A percentile compares a stretch with the other conserved stretches of the same genome.
Evolutionary conservation across 345 rosid genomes (phyloP).

Genomic region (Microthlaspi erraticum): DNA sequence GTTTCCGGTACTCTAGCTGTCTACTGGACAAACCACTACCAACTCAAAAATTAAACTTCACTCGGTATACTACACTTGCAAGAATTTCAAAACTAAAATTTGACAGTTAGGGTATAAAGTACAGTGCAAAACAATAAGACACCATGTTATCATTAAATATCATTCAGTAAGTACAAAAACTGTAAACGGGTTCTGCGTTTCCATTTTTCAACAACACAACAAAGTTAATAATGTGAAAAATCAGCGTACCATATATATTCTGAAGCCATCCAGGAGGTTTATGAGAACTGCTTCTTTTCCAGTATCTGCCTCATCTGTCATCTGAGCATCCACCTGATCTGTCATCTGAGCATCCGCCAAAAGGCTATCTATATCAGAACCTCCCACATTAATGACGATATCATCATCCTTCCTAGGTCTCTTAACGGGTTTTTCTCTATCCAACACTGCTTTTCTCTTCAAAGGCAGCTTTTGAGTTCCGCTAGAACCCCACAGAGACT

Average conservation of each 20-base stretch:
- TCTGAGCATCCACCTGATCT: conserved; percentile 45
- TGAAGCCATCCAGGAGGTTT: conserved; percentile 80
- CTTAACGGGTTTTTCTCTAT: conserved; percentile 49
- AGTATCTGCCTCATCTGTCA: conserved; percentile 37
- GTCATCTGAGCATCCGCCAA: conserved; percentile 42
- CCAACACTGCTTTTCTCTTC: conserved; percentile 61
- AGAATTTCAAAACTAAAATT: conserved; percentile 24
- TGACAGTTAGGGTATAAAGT: conserved; percentile 2
- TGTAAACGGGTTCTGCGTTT: background rate
- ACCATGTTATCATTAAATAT: conserved; percentile 2
- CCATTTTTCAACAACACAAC: too few relatives aligned
- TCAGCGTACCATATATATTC: conserved; percentile 66
- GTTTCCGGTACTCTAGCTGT: conserved; percentile 10
- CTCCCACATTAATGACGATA: conserved; percentile 66
- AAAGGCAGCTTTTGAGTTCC: conserved; percentile 38
- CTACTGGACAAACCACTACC: conserved; percentile 24
- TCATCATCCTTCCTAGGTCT: conserved; percentile 54
- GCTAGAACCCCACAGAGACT: conserved; percentile 51
- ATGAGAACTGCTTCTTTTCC: conserved; percentile 70
- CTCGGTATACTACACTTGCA: conserved; percentile 14
- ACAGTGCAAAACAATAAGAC: conserved; percentile 23
- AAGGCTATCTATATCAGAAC: conserved; percentile 45
- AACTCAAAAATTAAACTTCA: conserved; percentile 19
- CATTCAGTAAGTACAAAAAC: background rate
- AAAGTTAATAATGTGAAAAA: conserved; percentile 8